These are phyloP conservation scores for Benincasa hispida DNA, from an alignment of 306 rosid genomes.

Conservation along the genomic window DNA sequence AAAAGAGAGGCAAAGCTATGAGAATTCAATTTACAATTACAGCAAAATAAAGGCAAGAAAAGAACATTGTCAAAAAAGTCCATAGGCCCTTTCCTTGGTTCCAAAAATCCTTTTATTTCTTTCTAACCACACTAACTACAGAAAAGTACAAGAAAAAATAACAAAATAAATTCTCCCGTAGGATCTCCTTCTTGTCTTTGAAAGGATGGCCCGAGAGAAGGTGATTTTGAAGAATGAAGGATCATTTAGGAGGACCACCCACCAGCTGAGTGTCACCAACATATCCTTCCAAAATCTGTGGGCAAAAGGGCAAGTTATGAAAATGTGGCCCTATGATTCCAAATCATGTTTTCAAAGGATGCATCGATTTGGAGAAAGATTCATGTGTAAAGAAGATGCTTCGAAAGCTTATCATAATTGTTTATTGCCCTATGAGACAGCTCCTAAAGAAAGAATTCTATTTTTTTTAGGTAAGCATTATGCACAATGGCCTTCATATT, in stretches of 20 bases:
- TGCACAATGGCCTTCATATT: no score
- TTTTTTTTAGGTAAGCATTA: not conserved
- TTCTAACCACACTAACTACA: not conserved
- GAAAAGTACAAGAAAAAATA: not conserved
- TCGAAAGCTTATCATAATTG: not conserved
- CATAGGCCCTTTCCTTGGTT: not conserved
- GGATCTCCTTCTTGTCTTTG: not conserved
- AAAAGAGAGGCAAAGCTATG: not conserved
- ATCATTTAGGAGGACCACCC: not conserved
- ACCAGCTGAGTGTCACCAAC: not conserved
- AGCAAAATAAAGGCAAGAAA: not conserved
- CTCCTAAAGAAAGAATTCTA: no score
- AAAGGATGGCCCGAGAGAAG: not conserved
- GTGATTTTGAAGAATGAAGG: not conserved
- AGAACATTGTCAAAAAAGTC: not conserved
- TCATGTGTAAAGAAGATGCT: not conserved
- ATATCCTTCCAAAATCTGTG: not conserved
- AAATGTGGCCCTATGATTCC: not conserved
- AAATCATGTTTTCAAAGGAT: not conserved
- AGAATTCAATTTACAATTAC: not conserved
- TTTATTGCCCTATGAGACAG: not conserved
- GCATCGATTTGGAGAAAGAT: not conserved
- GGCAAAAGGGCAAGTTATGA: not conserved
- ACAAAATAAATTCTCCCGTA: not conserved
- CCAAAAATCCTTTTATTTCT: not conserved